A percentile compares a stretch with the other conserved stretches of the same genome.
These are phyloP conservation scores for Trametes meyenii DNA, from an alignment of 768 basidiomycete genomes.

Conservation along the genomic window DNA sequence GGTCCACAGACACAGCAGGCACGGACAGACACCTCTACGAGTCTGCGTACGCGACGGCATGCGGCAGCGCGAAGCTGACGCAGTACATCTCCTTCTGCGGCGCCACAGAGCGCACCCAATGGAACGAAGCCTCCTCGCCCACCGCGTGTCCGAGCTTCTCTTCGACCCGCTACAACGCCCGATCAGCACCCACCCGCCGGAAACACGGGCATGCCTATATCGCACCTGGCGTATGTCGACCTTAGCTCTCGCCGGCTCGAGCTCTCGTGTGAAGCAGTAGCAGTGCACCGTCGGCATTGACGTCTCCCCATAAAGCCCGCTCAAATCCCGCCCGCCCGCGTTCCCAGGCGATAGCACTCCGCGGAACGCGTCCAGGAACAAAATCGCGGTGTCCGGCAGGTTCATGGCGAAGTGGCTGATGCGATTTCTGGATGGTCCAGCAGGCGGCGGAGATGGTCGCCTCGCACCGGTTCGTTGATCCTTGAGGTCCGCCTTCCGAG, in stretches of 20 bases:
- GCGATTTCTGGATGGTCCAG: conserved; percentile 46
- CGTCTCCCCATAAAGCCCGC: conserved; percentile 42
- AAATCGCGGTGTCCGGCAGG: conserved; percentile 87
- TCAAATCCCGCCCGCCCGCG: conserved; percentile 48
- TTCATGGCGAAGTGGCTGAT: conserved; percentile 98
- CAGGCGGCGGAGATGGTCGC: conserved; percentile 10
- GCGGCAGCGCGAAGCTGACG: conserved; percentile 80
- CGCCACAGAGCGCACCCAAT: conserved; percentile 89
- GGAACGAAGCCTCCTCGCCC: conserved; percentile 52
- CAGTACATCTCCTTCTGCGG: conserved; percentile 99
- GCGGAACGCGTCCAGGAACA: conserved; percentile 86
- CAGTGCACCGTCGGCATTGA: conserved; percentile 91
- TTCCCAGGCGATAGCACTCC: conserved; percentile 58
- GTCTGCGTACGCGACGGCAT: conserved; percentile 39
- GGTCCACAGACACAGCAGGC: not conserved
- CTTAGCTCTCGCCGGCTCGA: conserved; percentile 67
- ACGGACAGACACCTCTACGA: not conserved
- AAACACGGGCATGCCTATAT: conserved; percentile 7
- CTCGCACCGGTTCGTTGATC: conserved; percentile 39
- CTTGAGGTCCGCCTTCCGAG: conserved; percentile 43
- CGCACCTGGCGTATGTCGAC: conserved; percentile 78
- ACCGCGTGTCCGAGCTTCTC: conserved; percentile 61
- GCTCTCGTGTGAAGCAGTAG: conserved; percentile 92
- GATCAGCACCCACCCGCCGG: conserved; percentile 14
- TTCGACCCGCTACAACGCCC: conserved; percentile 63